A percentile compares a stretch with the other conserved stretches of the same genome.
phyloP scores from a whole-genome alignment of 179 eudicot species.

The Silene coronaria region DNA sequence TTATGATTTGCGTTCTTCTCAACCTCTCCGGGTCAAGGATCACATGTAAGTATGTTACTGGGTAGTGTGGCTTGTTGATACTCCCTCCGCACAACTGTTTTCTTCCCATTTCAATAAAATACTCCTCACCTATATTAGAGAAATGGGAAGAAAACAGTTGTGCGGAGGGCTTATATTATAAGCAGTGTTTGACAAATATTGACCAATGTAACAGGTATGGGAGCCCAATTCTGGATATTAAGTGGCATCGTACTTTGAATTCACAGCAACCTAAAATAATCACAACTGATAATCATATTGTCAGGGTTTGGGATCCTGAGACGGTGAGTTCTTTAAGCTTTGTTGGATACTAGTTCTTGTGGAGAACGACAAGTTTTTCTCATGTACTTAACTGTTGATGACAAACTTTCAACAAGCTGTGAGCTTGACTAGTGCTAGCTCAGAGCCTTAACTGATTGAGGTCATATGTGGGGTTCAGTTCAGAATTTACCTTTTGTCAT shows the following conservation, averaged over 20 bases:
- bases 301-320: slow-evolving; percentile 93
- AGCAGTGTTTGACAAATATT: not conserved
- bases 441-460: not conserved
- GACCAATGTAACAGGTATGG: slow-evolving; percentile 61
- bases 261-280: slow-evolving; percentile 58
- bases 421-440: not conserved
- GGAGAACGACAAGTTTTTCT: not conserved
- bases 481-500: slow-evolving; percentile 13
- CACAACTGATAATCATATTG: slow-evolving; percentile 73
- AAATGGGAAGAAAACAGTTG: too few relatives aligned
- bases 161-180: too few relatives aligned
- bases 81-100: too few relatives aligned
- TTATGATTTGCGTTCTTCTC: slow-evolving; percentile 86
- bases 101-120: too few relatives aligned
- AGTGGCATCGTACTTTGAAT: slow-evolving; percentile 86
- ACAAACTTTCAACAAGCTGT: not conserved
- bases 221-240: slow-evolving; percentile 72
- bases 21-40: slow-evolving; percentile 79
- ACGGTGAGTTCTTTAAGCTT: slow-evolving; percentile 45
- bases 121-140: too few relatives aligned
- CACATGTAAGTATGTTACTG: slow-evolving; percentile 62
- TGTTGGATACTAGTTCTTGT: not conserved
- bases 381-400: not conserved
- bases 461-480: not conserved
- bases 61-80: slow-evolving; percentile 12